phyloP scores from a whole-genome alignment of 1,139 yeast genomes.

The Magnusiomyces clavatus region DNA sequence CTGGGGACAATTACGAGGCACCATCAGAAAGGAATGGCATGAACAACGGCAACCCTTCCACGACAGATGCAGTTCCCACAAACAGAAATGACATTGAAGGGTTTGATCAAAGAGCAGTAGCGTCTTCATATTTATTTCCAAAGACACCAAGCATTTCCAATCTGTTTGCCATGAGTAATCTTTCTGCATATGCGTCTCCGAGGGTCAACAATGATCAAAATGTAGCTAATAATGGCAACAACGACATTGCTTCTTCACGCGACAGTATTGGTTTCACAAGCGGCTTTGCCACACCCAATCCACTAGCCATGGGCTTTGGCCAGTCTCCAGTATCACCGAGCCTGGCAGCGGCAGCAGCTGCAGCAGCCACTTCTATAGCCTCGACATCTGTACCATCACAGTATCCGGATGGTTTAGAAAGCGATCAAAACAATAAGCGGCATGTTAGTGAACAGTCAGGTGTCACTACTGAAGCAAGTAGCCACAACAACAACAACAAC shows the following conservation, averaged over 20 bases:
- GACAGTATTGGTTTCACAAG: not conserved
- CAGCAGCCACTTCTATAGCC: no score
- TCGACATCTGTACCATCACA: no score
- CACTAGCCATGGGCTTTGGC: no score
- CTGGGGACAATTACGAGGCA: no score
- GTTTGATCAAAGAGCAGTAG: not conserved
- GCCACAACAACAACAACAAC: no score
- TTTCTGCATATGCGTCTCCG: not conserved
- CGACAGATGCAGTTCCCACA: not conserved
- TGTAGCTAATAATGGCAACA: no score
- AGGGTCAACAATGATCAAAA: no score
- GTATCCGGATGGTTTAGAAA: not conserved
- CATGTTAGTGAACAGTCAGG: not conserved
- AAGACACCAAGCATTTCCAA: not conserved
- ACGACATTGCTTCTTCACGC: no score
- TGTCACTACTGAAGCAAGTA: not conserved
- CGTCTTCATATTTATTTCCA: not conserved
- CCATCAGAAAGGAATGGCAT: not conserved
- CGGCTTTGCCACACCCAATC: not conserved
- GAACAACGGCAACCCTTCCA: not conserved
- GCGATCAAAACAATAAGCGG: not conserved
- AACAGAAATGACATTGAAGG: not conserved
- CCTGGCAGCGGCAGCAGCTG: no score
- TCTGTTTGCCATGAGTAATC: not conserved
- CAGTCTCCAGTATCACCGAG: no score